Conservation (phyloP, 164 flowering plant genomes). For the Houttuynia cordata region DNA sequence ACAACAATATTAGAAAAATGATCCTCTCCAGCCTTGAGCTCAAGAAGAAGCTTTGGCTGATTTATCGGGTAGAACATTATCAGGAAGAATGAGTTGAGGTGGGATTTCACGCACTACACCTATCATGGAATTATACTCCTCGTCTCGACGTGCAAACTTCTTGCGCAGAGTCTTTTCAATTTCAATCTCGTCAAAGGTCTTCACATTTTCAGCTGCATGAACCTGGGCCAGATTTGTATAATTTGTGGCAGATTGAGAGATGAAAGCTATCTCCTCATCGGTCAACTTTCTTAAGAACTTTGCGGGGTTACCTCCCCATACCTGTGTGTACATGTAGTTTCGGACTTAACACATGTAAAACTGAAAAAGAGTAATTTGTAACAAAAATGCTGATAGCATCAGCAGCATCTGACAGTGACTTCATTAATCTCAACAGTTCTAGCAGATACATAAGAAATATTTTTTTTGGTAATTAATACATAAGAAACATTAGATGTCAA, state of each 20-base stretch:
- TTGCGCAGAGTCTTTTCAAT: constrained; percentile 81
- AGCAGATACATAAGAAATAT: no score
- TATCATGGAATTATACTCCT: constrained; percentile 79
- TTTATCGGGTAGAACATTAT: constrained; percentile 55
- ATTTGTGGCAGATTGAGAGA: constrained; percentile 75
- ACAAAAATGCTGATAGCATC: background rate
- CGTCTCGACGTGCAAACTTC: constrained; percentile 78
- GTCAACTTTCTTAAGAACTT: constrained; percentile 85
- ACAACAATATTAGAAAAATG: background rate
- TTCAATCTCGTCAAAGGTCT: constrained; percentile 82
- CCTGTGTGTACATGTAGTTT: constrained; percentile 23
- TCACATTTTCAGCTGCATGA: constrained; percentile 87
- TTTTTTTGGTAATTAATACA: no score
- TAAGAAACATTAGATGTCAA: no score
- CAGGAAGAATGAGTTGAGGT: constrained; percentile 64
- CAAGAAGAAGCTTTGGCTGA: constrained; percentile 21
- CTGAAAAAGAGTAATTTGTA: background rate
- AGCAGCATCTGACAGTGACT: no score
- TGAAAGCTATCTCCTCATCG: constrained; percentile 77
- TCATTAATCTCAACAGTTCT: no score
- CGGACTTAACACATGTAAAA: background rate
- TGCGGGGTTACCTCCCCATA: constrained; percentile 98
- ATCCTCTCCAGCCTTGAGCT: background rate
- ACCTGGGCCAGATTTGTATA: constrained; percentile 79
- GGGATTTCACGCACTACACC: constrained; percentile 75